These are phyloP conservation scores for Lagerstroemia speciosa DNA, from an alignment of 345 rosid genomes.

Conservation along the genomic window DNA sequence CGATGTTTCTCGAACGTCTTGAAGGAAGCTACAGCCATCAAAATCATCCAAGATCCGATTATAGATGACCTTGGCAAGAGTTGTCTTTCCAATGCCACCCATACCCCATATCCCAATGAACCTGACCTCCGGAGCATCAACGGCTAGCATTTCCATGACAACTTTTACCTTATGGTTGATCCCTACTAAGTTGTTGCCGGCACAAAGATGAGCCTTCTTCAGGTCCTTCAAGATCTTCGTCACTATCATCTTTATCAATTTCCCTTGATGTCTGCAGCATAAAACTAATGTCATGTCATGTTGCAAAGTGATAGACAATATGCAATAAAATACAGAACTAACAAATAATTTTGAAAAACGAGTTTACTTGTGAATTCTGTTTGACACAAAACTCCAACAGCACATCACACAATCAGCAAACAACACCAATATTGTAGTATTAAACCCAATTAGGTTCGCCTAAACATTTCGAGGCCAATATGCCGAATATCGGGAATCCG, in stretches of 20 bases:
- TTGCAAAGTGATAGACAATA: no score
- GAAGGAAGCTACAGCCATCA: background rate
- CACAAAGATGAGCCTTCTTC: background rate
- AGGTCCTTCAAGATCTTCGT: background rate
- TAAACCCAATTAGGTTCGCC: no score
- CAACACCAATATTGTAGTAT: no score
- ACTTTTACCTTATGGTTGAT: background rate
- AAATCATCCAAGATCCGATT: background rate
- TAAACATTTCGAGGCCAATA: no score
- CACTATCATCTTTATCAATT: background rate
- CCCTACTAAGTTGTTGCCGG: rapidly evolving
- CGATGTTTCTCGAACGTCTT: background rate
- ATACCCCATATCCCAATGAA: constrained; percentile 3
- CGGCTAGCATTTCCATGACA: background rate
- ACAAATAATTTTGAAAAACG: no score
- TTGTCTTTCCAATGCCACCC: background rate
- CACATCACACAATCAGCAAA: no score
- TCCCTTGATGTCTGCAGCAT: background rate
- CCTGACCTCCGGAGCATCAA: background rate
- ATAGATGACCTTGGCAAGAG: background rate
- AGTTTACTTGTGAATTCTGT: no score
- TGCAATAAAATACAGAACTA: no score
- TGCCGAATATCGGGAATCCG: no score
- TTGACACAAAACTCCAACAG: no score
- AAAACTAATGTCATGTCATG: background rate